Base-by-base conservation (phyloP, 2,329 filamentous ascomycete genomes). In the Fusarium solani-melongenae region DNA sequence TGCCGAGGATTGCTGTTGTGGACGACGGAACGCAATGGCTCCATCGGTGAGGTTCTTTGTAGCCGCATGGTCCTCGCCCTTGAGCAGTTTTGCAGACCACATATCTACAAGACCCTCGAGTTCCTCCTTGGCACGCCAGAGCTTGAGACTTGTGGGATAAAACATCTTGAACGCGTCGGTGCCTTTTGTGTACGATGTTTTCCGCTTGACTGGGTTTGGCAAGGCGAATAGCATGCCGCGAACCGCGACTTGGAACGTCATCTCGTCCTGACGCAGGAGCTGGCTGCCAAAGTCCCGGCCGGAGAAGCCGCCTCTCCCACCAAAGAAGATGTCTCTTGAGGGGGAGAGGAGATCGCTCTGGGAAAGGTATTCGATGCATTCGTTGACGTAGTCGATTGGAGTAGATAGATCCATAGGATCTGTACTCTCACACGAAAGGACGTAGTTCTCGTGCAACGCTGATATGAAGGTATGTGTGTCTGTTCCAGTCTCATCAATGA, bases 401-500 rank as follows among this genome's bases (percentile, higher is more conserved):
- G 88, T 90, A 24, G 88, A 81, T 6, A 86, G 78, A 76, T 89
- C 88, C 70, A 83, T 81, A 0, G 84, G 84, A 0, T 84, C 84
- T 2, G 83, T 85, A 53, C 86, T 85, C 73, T 92, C 90, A 79
- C 96, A 98, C 0, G 96, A 98, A 1, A 95, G 86, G 2, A 92
- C 88, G 76, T 98, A 98, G 79, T 99, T 99, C 79, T 99, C 96
- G 79, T 98, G 96, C 0, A 98, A 85, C 5, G 95, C 94, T 6
- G 94, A 93, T 57, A 98, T 90, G 78, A 98, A 98, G 0, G 95
- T 98, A 66, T 93, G 91, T 0, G 92, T 94, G 78, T 99, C 96
- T 0, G 96, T 98, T 1, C 96, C 96, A 0, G 93, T 95, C 83
- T 98, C 96, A 77, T 98, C 94, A 27, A 98, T 92, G n/a, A 99